Evolutionary conservation across 371 early-diverging fungal species (phyloP).

Genomic region (Conidiobolus incongruus): DNA sequence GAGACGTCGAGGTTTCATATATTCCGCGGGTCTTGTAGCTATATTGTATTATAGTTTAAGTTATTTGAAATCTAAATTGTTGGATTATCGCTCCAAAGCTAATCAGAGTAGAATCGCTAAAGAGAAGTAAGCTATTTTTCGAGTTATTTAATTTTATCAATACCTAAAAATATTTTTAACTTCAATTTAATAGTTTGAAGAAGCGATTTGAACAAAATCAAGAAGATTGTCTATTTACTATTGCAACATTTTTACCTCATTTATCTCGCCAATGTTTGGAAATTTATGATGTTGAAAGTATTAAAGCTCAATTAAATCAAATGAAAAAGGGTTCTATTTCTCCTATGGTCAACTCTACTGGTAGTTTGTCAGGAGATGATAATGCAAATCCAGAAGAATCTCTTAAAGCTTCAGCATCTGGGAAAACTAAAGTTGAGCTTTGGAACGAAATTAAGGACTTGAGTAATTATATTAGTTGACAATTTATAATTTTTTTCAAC

Average conservation of each 20-base stretch:
- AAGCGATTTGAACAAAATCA: conserved; percentile 1
- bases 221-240: background rate
- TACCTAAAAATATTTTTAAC: too few species aligned
- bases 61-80: background rate
- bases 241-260: background rate
- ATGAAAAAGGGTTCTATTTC: background rate
- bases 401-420: background rate
- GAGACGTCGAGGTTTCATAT: background rate
- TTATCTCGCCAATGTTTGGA: too few species aligned
- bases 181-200: conserved; percentile 1
- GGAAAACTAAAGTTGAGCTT: conserved; percentile 31
- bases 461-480: conserved; percentile 18
- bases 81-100: background rate
- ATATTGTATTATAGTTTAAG: background rate
- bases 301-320: background rate
- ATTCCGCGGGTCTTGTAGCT: background rate
- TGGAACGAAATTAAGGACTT: conserved; percentile 74
- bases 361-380: background rate
- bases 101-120: background rate
- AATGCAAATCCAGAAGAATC: background rate
- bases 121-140: conserved; percentile 1
- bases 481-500: background rate
- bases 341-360: background rate
- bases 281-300: background rate
- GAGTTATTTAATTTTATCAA: background rate